Evolutionary conservation across 2,329 filamentous ascomycete genomes (phyloP).

Genomic region (Teratosphaeria epicoccoides): DNA sequence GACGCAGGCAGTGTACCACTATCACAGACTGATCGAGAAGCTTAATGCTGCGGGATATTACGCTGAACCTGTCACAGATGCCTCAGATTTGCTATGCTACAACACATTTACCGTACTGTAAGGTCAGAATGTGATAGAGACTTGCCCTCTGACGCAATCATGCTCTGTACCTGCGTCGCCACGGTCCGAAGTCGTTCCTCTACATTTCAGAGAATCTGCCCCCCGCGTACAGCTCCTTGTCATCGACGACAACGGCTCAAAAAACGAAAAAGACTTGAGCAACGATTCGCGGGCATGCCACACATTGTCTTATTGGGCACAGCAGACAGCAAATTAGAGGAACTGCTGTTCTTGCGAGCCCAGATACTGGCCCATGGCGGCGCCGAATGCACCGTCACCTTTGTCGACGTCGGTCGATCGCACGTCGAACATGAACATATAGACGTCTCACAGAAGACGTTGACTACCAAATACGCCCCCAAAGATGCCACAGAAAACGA

Average conservation of each 20-base stretch:
- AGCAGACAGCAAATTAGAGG: constrained; percentile 53
- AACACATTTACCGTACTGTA: not conserved
- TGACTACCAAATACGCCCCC: constrained; percentile 30
- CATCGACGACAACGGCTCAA: not conserved
- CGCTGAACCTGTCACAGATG: not conserved
- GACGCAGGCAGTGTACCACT: not conserved
- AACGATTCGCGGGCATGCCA: constrained; percentile 12
- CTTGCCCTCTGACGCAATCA: not conserved
- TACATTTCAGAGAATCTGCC: not conserved
- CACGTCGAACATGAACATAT: constrained; percentile 37
- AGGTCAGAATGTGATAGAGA: not conserved
- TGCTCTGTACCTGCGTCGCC: not conserved
- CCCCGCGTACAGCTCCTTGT: not conserved
- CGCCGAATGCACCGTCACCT: constrained; percentile 28
- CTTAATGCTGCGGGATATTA: too few species aligned
- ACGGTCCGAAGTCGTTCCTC: not conserved
- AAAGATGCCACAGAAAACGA: constrained; percentile 12
- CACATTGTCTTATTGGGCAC: constrained; percentile 49
- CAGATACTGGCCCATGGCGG: constrained; percentile 30
- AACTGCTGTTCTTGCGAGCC: constrained; percentile 45
- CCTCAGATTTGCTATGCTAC: not conserved
- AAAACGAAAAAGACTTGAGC: not conserved
- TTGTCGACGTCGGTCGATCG: constrained; percentile 48
- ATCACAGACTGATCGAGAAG: too few species aligned
- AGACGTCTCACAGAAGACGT: constrained; percentile 33